These are phyloP conservation scores for Miscanthus lutarioriparius DNA, from an alignment of 176 grass and related monocot genomes.

Conservation along the genomic window DNA sequence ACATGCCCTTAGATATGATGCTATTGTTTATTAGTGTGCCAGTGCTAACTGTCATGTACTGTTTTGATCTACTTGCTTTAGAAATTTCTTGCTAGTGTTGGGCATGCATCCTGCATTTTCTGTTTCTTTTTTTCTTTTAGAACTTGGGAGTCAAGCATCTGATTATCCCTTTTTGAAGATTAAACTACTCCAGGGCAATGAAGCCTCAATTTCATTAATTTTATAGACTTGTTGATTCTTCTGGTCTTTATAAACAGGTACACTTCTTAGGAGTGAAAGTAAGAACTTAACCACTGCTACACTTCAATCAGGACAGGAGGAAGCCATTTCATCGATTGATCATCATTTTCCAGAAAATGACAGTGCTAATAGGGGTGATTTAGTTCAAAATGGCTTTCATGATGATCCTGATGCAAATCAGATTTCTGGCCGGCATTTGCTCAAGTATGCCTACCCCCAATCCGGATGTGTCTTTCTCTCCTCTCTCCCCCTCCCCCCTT, in stretches of 20 bases:
- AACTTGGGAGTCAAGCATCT: not conserved
- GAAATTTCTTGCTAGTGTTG: constrained; percentile 13
- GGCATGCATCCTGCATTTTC: not conserved
- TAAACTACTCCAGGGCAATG: not conserved
- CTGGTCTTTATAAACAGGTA: constrained; percentile 48
- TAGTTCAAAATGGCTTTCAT: constrained; percentile 49
- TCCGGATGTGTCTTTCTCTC: not conserved
- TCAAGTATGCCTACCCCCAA: constrained; percentile 42
- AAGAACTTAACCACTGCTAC: constrained; percentile 31
- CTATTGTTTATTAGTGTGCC: not conserved
- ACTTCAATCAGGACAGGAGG: constrained; percentile 31
- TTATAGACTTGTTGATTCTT: constrained; percentile 40
- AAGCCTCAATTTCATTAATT: constrained; percentile 15
- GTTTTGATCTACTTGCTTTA: constrained; percentile 6
- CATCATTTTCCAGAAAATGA: constrained; percentile 29
- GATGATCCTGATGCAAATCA: constrained; percentile 17
- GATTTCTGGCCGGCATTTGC: constrained; percentile 29
- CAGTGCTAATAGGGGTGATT: constrained; percentile 33
- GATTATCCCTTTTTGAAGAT: constrained; percentile 10
- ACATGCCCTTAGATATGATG: not conserved
- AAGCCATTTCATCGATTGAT: constrained; percentile 45
- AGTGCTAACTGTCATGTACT: not conserved
- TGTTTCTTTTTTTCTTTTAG: not conserved
- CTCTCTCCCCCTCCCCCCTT: not conserved
- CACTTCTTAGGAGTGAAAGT: constrained; percentile 33